A percentile compares a stretch with the other conserved stretches of the same genome.
These are phyloP conservation scores for Prunus armeniaca DNA, from an alignment of 306 rosid genomes.

Conservation along the genomic window DNA sequence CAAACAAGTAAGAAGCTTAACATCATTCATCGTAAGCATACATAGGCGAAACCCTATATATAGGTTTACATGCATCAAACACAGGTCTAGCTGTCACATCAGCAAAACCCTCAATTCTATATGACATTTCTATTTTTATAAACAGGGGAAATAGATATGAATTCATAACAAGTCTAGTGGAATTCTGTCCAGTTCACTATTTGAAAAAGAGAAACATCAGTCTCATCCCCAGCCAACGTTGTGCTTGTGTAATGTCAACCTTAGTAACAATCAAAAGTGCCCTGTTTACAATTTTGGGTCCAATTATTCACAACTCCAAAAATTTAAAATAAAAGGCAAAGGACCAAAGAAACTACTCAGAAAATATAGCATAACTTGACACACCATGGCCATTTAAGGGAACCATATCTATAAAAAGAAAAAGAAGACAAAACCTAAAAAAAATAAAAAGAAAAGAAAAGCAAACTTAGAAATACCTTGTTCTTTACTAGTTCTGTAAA, in stretches of 20 bases:
- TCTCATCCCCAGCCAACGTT: not conserved
- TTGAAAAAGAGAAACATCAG: not conserved
- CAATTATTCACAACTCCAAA: not conserved
- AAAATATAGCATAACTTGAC: not conserved
- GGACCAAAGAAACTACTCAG: not conserved
- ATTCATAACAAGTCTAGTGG: not conserved
- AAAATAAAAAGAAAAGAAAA: not conserved
- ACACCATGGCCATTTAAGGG: not conserved
- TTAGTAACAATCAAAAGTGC: not conserved
- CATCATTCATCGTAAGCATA: not conserved
- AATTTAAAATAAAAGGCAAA: not conserved
- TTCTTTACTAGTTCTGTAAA: slow-evolving; percentile 65
- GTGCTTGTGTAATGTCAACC: not conserved
- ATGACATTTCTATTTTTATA: not conserved
- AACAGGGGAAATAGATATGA: not conserved
- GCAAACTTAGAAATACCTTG: slow-evolving; percentile 53
- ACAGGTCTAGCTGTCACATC: not conserved
- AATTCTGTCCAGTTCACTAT: not conserved
- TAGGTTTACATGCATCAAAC: slow-evolving; percentile 7
- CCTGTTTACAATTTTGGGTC: not conserved
- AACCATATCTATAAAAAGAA: not conserved
- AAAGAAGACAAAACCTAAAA: not conserved
- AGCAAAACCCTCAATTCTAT: not conserved
- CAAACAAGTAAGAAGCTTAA: not conserved
- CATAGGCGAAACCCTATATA: too few relatives aligned